phyloP scores from a whole-genome alignment of 768 basidiomycete species.

The Mycena metata region DNA sequence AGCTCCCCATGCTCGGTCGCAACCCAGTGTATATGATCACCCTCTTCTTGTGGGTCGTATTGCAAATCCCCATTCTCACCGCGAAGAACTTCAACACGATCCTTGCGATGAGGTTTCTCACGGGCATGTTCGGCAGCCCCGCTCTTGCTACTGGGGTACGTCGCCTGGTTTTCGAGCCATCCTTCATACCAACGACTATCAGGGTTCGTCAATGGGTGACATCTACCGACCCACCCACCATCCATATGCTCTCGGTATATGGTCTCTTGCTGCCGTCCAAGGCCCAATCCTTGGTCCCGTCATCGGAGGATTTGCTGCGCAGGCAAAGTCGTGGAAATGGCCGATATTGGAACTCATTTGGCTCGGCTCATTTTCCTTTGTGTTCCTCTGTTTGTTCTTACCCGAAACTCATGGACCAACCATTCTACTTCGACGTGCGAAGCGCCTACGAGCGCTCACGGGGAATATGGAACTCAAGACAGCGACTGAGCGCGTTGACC shows the following conservation, averaged over 20 bases:
- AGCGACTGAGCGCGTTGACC: constrained; percentile 41
- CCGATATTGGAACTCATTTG: constrained; percentile 35
- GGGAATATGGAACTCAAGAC: constrained; percentile 26
- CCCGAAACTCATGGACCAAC: constrained; percentile 46
- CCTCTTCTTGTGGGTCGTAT: too few relatives aligned
- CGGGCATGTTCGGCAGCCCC: constrained; percentile 47
- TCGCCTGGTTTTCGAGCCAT: too few relatives aligned
- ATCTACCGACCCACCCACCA: constrained; percentile 23
- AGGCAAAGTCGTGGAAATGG: constrained; percentile 47
- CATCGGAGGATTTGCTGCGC: constrained; percentile 48
- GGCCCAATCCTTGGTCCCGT: constrained; percentile 49
- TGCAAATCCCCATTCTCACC: constrained; percentile 24
- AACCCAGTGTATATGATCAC: too few relatives aligned
- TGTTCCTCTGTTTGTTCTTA: constrained; percentile 45
- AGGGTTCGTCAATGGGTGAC: too few relatives aligned
- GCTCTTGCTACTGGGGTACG: constrained; percentile 47
- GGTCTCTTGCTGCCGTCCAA: constrained; percentile 10
- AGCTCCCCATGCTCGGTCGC: constrained; percentile 41
- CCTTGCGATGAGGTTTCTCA: constrained; percentile 44
- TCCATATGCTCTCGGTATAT: constrained; percentile 16
- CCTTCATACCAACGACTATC: too few relatives aligned
- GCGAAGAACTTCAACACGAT: constrained; percentile 47
- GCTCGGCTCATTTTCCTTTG: constrained; percentile 43
- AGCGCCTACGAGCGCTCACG: constrained; percentile 45
- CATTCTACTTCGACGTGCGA: constrained; percentile 47